phyloP scores from a whole-genome alignment of 2,329 filamentous ascomycete species.

The Penicillium sp. region DNA sequence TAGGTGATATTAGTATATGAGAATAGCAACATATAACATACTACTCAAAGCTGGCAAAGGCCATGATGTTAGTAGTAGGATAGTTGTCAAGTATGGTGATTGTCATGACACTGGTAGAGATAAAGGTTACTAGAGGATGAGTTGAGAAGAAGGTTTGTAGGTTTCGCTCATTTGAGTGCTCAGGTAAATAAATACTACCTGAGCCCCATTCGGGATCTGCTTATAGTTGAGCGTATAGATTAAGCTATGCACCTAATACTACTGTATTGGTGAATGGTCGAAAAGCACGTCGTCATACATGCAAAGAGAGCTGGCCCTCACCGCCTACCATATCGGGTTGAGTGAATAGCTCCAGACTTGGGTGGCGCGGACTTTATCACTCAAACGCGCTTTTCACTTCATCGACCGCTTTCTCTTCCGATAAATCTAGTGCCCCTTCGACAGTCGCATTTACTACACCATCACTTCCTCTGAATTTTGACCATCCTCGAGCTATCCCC shows the following conservation, averaged over 20 bases:
- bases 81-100: neutral
- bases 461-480: neutral
- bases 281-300: neutral
- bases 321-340: slow-evolving; percentile 2
- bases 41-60: neutral
- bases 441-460: neutral
- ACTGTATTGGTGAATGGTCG: neutral
- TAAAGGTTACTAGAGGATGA: neutral
- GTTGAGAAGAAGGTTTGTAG: neutral
- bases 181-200: too few relatives aligned
- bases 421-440: neutral
- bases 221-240: neutral
- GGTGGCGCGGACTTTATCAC: slow-evolving; percentile 5
- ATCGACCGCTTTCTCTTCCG: neutral
- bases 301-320: neutral
- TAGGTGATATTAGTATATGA: neutral
- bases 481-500: neutral
- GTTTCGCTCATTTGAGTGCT: neutral
- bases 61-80: neutral
- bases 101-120: neutral
- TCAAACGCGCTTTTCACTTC: neutral
- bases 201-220: neutral
- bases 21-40: neutral
- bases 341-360: slow-evolving; percentile 5
- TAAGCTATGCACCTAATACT: neutral